Conservation (phyloP, 169 alveolate genomes). For the Plasmodium malariae region DNA sequence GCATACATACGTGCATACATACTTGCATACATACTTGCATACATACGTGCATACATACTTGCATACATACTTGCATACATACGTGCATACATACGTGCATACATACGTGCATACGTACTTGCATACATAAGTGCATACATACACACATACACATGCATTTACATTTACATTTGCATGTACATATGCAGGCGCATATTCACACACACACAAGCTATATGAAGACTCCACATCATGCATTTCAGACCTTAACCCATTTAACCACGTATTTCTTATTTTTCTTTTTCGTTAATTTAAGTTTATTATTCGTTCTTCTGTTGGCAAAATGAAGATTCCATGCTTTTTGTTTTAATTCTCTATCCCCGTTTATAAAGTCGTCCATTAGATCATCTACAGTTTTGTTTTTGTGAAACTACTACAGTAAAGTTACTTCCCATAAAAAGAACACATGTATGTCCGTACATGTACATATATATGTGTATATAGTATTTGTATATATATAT, state of each 20-base stretch:
- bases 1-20: neutral
- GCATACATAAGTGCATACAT: neutral
- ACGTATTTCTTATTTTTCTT: slow-evolving; percentile 20
- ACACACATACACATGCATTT: neutral
- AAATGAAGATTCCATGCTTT: slow-evolving; percentile 50
- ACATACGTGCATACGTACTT: neutral
- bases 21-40: too few species aligned
- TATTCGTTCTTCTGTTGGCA: slow-evolving; percentile 5
- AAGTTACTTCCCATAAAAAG: neutral
- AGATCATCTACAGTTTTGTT: neutral
- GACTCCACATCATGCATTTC: neutral
- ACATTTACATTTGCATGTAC: neutral
- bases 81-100: neutral
- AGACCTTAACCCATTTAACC: slow-evolving; percentile 46
- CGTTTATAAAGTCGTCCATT: slow-evolving; percentile 52
- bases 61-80: too few species aligned
- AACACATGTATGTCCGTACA: neutral
- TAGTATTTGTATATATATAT: neutral
- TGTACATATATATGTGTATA: neutral
- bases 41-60: too few species aligned
- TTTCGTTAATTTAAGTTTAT: slow-evolving; percentile 37
- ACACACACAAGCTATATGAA: neutral
- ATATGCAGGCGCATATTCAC: neutral
- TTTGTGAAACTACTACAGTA: neutral
- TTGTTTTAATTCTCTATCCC: slow-evolving; percentile 33